A percentile compares a stretch with the other conserved stretches of the same genome.
phyloP scores from a whole-genome alignment of 768 basidiomycete species.

The Suillus americanus region DNA sequence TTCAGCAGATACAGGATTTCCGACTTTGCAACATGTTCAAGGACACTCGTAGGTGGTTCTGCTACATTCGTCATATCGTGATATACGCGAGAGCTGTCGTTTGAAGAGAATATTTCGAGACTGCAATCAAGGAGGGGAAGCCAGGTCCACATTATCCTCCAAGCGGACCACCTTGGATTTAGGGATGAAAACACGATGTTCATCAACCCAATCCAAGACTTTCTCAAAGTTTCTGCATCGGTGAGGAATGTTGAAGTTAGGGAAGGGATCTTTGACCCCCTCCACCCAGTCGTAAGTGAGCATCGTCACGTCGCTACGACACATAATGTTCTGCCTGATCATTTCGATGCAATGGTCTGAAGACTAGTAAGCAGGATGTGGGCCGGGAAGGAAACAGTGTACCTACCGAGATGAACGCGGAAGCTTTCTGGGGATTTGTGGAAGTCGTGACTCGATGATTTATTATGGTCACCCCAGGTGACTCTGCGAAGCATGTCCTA shows the following conservation, averaged over 20 bases:
- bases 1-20: too few species aligned
- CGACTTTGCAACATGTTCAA: too few species aligned
- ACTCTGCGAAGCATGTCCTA: constrained; percentile 12
- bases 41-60: too few species aligned
- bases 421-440: background rate
- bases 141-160: background rate
- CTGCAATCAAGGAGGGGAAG: background rate
- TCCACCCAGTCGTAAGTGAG: constrained; percentile 12
- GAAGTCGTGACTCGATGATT: too few species aligned
- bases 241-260: constrained; percentile 1
- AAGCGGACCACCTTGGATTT: background rate
- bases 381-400: background rate
- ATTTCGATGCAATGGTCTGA: constrained; percentile 12
- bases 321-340: constrained; percentile 13
- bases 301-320: constrained; percentile 10
- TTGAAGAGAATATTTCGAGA: background rate
- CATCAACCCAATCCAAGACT: background rate
- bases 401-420: constrained; percentile 8
- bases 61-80: too few species aligned
- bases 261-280: background rate
- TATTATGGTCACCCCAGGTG: background rate
- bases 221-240: background rate
- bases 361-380: background rate
- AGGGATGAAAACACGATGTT: background rate
- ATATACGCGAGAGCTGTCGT: too few species aligned